phyloP scores from a whole-genome alignment of 2,329 filamentous ascomycete species.

The Scortechinia acanthostroma region DNA sequence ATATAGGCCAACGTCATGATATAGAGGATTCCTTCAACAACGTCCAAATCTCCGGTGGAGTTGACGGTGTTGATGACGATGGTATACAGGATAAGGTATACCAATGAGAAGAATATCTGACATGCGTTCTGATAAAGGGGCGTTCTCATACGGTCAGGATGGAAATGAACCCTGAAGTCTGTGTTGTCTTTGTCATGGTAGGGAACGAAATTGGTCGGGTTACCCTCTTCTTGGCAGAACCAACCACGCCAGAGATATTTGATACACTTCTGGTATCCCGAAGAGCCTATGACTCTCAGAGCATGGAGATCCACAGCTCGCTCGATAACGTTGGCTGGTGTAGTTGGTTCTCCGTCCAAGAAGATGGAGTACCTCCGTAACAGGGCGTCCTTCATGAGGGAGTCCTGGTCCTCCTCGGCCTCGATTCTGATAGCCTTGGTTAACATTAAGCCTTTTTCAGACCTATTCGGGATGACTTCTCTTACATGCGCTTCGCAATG shows the following conservation, averaged over 20 bases:
- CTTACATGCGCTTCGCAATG: conserved; percentile 45
- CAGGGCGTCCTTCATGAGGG: conserved; percentile 51
- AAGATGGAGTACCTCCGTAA: conserved; percentile 61
- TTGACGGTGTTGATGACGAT: conserved; percentile 64
- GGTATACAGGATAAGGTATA: conserved; percentile 57
- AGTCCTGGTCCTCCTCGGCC: conserved; percentile 48
- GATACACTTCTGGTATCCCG: conserved; percentile 59
- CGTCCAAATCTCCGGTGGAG: conserved; percentile 51
- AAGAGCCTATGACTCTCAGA: conserved; percentile 52
- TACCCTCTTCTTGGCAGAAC: conserved; percentile 59
- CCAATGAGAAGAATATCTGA: conserved; percentile 51
- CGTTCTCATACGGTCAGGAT: conserved; percentile 61
- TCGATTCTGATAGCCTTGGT: conserved; percentile 39
- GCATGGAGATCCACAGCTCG: conserved; percentile 62
- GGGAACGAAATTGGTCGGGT: conserved; percentile 53
- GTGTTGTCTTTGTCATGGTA: conserved; percentile 54
- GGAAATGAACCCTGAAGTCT: conserved; percentile 56
- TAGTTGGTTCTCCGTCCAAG: conserved; percentile 45
- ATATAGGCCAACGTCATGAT: conserved; percentile 61
- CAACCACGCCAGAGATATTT: conserved; percentile 62
- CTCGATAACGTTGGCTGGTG: conserved; percentile 53
- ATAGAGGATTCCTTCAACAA: conserved; percentile 57
- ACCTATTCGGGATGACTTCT: not conserved
- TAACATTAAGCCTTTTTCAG: not conserved
- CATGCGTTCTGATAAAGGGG: conserved; percentile 60